Evolutionary conservation across 2,329 filamentous ascomycete genomes (phyloP).

Genomic region (Orbilia javanica): DNA sequence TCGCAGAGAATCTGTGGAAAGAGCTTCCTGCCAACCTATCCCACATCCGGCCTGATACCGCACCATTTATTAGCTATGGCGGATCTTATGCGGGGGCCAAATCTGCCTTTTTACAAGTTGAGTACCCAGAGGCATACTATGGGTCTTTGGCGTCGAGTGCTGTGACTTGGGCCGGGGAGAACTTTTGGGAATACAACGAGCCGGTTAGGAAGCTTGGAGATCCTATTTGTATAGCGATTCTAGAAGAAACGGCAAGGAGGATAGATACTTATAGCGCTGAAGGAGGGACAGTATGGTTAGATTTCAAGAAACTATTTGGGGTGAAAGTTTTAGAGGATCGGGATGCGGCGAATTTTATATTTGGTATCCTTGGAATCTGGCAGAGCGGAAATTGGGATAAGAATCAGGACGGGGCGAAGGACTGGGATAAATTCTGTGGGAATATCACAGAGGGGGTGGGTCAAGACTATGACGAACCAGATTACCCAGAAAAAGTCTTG

Average conservation of each 20-base stretch:
- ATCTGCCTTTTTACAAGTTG: constrained; percentile 79
- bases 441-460: constrained; percentile 44
- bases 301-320: constrained; percentile 71
- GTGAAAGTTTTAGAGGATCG: constrained; percentile 66
- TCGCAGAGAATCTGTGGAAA: constrained; percentile 75
- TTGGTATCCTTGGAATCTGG: constrained; percentile 24
- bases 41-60: constrained; percentile 75
- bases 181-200: constrained; percentile 78
- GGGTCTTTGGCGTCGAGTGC: constrained; percentile 84
- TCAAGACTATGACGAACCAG: background rate
- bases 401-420: constrained; percentile 15
- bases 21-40: constrained; percentile 78
- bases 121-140: constrained; percentile 84
- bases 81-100: constrained; percentile 87
- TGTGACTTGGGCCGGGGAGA: constrained; percentile 80
- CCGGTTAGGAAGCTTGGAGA: constrained; percentile 72
- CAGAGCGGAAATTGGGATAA: constrained; percentile 54
- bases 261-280: constrained; percentile 72
- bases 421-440: constrained; percentile 50
- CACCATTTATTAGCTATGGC: constrained; percentile 83
- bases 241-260: constrained; percentile 73
- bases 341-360: constrained; percentile 38
- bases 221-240: constrained; percentile 74
- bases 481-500: constrained; percentile 14
- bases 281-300: constrained; percentile 66